Evolutionary conservation across 768 basidiomycete species (phyloP).

Genomic region (Albatrellus ellisii): DNA sequence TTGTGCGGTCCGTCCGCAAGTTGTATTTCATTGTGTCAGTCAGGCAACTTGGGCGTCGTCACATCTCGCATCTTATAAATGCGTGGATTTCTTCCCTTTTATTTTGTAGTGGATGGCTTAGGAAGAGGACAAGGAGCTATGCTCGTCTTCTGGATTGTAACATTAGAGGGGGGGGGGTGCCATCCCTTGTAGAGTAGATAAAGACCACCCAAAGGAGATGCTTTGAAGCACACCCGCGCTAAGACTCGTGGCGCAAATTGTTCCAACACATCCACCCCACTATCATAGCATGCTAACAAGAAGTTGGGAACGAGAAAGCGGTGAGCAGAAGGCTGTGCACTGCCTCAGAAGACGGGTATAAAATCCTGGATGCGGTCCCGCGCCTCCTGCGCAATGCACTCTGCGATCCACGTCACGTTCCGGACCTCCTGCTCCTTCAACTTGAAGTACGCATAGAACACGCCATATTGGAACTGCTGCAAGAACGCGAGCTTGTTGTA

Average conservation of each 20-base stretch:
- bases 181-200: no score
- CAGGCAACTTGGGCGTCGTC: no score
- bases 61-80: no score
- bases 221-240: not conserved
- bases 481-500: constrained; percentile 91
- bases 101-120: no score
- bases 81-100: no score
- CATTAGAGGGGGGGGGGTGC: no score
- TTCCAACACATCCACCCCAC: not conserved
- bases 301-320: not conserved
- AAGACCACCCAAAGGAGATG: no score
- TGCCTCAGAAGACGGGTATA: constrained; percentile 78
- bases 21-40: no score
- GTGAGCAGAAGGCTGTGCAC: no score
- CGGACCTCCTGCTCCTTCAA: constrained; percentile 86
- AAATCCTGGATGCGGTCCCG: constrained; percentile 92
- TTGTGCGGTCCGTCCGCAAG: no score
- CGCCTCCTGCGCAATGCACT: constrained; percentile 96
- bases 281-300: not conserved
- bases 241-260: not conserved
- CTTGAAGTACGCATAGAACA: constrained; percentile 89
- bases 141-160: no score
- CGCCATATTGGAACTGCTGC: constrained; percentile 92
- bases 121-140: no score
- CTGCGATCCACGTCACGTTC: constrained; percentile 88